Conservation (phyloP, 140 eudicot genomes). For the Anethum foeniculum region DNA sequence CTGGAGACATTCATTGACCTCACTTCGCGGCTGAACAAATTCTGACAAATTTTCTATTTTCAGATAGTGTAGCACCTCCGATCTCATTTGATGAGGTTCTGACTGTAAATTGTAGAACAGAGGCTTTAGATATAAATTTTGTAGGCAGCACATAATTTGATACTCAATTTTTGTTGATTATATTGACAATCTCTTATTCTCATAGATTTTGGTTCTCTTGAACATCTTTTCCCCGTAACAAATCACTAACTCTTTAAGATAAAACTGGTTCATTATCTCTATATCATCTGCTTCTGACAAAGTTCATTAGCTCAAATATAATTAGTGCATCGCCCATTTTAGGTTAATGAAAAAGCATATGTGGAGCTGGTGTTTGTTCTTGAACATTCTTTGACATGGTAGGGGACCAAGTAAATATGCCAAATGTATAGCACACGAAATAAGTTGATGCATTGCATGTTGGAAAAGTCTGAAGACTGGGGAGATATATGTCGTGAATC, state of each 20-base stretch:
- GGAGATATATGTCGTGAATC: not conserved
- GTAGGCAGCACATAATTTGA: not conserved
- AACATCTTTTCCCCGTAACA: not conserved
- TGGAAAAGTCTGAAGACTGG: not conserved
- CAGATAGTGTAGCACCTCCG: not conserved
- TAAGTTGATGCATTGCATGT: not conserved
- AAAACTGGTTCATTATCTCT: not conserved
- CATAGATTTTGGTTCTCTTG: not conserved
- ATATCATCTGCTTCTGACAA: not conserved
- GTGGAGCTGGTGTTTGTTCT: too few species aligned
- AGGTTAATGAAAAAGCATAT: not conserved
- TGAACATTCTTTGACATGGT: not conserved
- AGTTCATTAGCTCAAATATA: not conserved
- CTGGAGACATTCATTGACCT: constrained; percentile 9
- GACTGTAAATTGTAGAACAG: not conserved
- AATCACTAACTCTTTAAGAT: not conserved
- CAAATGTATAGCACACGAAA: not conserved
- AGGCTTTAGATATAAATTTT: not conserved
- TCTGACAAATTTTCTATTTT: not conserved
- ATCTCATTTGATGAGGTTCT: not conserved
- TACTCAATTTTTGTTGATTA: not conserved
- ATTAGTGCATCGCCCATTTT: not conserved
- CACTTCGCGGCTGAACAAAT: constrained; percentile 6
- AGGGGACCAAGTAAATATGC: not conserved
- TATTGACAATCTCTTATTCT: not conserved